These are phyloP conservation scores for Septoria linicola DNA, from an alignment of 2,329 filamentous ascomycete species.

Conservation along the genomic window DNA sequence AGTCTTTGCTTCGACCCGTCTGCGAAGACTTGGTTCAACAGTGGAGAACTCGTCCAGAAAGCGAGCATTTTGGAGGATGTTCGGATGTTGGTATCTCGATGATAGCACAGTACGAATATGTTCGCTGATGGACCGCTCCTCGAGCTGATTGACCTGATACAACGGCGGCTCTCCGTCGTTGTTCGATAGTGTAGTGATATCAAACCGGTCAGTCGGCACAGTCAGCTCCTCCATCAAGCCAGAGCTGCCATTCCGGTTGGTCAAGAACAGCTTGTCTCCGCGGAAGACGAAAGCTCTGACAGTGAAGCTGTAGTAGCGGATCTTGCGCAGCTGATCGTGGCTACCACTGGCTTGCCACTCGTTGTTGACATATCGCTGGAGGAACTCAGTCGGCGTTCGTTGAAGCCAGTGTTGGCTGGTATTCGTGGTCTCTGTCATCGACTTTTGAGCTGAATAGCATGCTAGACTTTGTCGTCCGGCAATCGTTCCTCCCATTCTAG, in stretches of 20 bases:
- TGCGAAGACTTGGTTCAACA: conserved; percentile 8
- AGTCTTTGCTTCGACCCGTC: conserved; percentile 10
- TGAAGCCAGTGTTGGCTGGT: conserved; percentile 13
- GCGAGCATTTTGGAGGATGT: conserved; percentile 13
- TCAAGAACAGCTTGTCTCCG: conserved; percentile 14
- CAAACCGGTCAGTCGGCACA: conserved; percentile 15
- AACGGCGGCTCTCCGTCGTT: conserved; percentile 1
- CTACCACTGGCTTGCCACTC: conserved; percentile 5
- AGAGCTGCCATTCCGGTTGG: conserved; percentile 12
- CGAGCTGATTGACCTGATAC: conserved; percentile 10
- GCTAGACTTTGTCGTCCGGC: not conserved
- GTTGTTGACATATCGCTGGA: conserved; percentile 4
- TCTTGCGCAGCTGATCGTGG: conserved; percentile 7
- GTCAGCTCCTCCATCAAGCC: conserved; percentile 9
- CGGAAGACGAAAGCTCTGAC: conserved; percentile 13
- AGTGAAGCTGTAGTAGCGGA: conserved; percentile 18
- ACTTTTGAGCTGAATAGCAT: conserved; percentile 1
- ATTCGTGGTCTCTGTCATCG: not conserved
- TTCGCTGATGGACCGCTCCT: conserved; percentile 8
- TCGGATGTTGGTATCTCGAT: conserved; percentile 12
- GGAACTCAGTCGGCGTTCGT: conserved; percentile 10
- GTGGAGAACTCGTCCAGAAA: conserved; percentile 15
- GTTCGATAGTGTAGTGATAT: not conserved
- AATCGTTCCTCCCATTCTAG: conserved; percentile 10
- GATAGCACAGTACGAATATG: conserved; percentile 15